These are phyloP conservation scores for Anthracocystis panici-leucophaei DNA, from an alignment of 1,284 basidiomycete species.

Conservation along the genomic window DNA sequence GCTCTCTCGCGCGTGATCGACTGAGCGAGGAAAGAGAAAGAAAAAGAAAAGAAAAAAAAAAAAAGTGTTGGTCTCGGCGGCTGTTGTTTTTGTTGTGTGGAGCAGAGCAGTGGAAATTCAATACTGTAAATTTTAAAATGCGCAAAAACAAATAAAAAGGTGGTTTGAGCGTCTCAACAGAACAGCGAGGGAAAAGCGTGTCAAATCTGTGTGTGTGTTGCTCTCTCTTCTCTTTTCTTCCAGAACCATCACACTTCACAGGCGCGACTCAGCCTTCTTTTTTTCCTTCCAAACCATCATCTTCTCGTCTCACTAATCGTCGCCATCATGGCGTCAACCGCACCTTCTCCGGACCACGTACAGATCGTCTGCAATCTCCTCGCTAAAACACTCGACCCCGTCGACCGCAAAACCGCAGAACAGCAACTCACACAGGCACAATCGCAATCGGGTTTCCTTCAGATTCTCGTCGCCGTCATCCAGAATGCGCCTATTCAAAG, in stretches of 20 bases:
- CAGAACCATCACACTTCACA: conserved; percentile 7
- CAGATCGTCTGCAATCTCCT: conserved; percentile 61
- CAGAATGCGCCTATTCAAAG: conserved; percentile 43
- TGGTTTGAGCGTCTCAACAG: conserved; percentile 10
- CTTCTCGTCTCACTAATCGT: neutral
- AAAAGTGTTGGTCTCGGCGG: conserved; percentile 26
- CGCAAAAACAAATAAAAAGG: neutral
- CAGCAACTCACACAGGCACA: conserved; percentile 57
- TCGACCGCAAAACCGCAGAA: conserved; percentile 60
- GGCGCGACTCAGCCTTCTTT: neutral
- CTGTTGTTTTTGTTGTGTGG: conserved; percentile 10
- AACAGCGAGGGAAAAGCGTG: neutral
- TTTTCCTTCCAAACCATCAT: neutral
- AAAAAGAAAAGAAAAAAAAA: too few relatives aligned
- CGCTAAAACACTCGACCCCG: conserved; percentile 62
- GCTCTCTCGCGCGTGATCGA: conserved; percentile 24
- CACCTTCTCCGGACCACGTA: conserved; percentile 47
- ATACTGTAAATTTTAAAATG: conserved; percentile 13
- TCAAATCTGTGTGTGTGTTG: neutral
- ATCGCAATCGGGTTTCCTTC: conserved; percentile 57
- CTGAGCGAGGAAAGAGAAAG: too few relatives aligned
- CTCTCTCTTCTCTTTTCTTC: conserved; percentile 11
- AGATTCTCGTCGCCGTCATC: conserved; percentile 63
- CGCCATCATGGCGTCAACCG: conserved; percentile 21
- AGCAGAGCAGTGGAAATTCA: conserved; percentile 26